Percentiles rank a stretch among this genome's conserved stretches.
Evolutionary conservation across 805 yeast genomes (phyloP).

Genomic region (Ogataea ganodermae): DNA sequence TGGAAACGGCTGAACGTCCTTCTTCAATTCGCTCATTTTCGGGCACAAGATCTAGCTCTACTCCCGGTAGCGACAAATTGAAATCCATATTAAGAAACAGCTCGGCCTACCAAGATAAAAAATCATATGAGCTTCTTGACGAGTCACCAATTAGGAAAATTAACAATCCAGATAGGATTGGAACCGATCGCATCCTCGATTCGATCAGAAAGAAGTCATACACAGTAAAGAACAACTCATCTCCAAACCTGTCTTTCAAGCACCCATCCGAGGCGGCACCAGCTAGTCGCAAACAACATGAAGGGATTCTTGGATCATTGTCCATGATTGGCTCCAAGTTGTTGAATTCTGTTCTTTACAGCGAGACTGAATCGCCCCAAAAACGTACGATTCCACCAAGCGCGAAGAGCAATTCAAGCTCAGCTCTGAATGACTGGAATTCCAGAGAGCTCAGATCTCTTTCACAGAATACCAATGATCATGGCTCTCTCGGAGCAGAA

Average conservation of each 20-base stretch:
- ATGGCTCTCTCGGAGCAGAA: not conserved
- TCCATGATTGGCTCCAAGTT: slow-evolving; percentile 32
- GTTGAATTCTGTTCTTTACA: slow-evolving; percentile 32
- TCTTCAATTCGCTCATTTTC: slow-evolving; percentile 5
- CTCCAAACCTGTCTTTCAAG: not conserved
- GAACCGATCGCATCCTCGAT: slow-evolving; percentile 23
- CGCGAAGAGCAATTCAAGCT: not conserved
- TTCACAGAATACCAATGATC: not conserved
- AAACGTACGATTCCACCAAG: not conserved
- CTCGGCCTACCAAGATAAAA: slow-evolving; percentile 14
- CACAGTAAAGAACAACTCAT: slow-evolving; percentile 8
- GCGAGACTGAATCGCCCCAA: slow-evolving; percentile 20
- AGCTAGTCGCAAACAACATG: slow-evolving; percentile 9
- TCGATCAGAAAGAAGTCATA: slow-evolving; percentile 20
- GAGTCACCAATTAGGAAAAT: slow-evolving; percentile 32
- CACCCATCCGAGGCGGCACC: slow-evolving; percentile 8
- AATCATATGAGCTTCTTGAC: slow-evolving; percentile 30
- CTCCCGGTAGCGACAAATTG: slow-evolving; percentile 10
- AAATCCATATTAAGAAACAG: slow-evolving; percentile 18
- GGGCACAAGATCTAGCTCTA: not conserved
- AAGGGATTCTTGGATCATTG: slow-evolving; percentile 29
- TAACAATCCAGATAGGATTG: slow-evolving; percentile 14
- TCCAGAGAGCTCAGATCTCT: slow-evolving; percentile 1
- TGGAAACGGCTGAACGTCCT: not conserved
- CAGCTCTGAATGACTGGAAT: slow-evolving; percentile 7